Base-by-base conservation (phyloP, 1,284 basidiomycete species). In the Rhizopogon parksii region DNA sequence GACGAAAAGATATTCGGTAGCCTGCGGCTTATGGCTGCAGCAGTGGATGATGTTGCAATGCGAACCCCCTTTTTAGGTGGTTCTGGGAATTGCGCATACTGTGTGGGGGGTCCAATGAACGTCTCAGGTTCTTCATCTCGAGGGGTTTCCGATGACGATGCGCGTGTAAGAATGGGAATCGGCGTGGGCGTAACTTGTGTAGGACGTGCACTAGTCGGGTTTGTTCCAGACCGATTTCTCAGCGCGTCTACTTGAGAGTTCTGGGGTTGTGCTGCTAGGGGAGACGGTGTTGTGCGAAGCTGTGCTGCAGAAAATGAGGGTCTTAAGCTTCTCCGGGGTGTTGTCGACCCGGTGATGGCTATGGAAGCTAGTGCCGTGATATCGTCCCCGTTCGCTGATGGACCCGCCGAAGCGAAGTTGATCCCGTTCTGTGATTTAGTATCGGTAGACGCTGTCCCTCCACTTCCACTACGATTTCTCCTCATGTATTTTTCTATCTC, bases 401-500 rank as follows among this genome's bases (percentile, higher is more conserved):
- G 73, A 36, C 74, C 77, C 49, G 70, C 70, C 40, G 77, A 77
- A 46, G 76, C 67, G 49, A 75, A 74, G 32, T 67, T 67, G 39
- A 72, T 73, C 19, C 77, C 77, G 59, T 77, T 79, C 59, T 80
- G 76, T 4, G 82, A 83, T 59, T 71, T 79, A 53, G 75, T 79
- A 59, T 88, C 85, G 19, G 84, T 85, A 1, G 85, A 86, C 15
- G 80, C 73, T 35, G 82, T 82, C 40, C 79, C 78, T 51, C 76
- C 79, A 60, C 88, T 89, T 47, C 85, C 87, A 64, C 86, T 89
- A 49, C 87, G 77, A 70, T 85, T 86, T 49, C 88, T 79, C 55
- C 78, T 72, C 64, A 88, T 75, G 63, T 90, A 91, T 60, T 88
- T 87, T 63, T 89, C 86, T 73, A 87, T 88, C 24, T 88, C 88